These are phyloP conservation scores for Urochloa ruziziensis DNA, from an alignment of 176 grass and related monocot species.

Conservation along the genomic window DNA sequence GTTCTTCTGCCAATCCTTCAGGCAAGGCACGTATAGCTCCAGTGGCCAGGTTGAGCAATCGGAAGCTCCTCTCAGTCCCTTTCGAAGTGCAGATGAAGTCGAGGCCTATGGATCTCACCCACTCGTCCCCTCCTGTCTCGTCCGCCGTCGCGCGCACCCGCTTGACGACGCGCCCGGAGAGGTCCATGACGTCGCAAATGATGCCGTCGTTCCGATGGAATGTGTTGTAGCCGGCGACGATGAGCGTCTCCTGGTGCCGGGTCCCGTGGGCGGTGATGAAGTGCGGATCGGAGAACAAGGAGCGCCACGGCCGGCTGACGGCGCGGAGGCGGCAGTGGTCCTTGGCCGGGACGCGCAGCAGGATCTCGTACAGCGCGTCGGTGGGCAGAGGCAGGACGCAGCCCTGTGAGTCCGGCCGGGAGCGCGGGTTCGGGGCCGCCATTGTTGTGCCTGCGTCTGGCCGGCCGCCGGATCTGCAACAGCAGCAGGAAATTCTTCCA, in stretches of 20 bases:
- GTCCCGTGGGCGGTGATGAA: neutral
- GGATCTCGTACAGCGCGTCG: neutral
- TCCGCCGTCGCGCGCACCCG: neutral
- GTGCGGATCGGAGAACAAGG: neutral
- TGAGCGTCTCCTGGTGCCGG: neutral
- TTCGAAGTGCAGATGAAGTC: neutral
- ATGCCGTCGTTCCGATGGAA: neutral
- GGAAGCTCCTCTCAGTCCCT: no score
- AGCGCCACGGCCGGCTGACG: neutral
- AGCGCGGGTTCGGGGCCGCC: neutral
- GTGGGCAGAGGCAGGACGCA: neutral
- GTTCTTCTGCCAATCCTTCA: neutral
- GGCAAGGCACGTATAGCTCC: neutral
- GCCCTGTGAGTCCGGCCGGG: no score
- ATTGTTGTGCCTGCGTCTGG: no score
- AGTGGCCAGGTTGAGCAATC: neutral
- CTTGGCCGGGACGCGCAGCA: neutral
- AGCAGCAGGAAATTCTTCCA: no score
- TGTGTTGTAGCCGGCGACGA: neutral
- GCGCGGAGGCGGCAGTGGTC: neutral
- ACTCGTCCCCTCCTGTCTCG: neutral
- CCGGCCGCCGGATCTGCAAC: no score
- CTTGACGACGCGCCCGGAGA: neutral
- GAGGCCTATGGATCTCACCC: neutral
- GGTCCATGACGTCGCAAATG: neutral